Base-by-base conservation (phyloP, 2,329 filamentous ascomycete species). In the Pseudohalonectria lignicola region DNA sequence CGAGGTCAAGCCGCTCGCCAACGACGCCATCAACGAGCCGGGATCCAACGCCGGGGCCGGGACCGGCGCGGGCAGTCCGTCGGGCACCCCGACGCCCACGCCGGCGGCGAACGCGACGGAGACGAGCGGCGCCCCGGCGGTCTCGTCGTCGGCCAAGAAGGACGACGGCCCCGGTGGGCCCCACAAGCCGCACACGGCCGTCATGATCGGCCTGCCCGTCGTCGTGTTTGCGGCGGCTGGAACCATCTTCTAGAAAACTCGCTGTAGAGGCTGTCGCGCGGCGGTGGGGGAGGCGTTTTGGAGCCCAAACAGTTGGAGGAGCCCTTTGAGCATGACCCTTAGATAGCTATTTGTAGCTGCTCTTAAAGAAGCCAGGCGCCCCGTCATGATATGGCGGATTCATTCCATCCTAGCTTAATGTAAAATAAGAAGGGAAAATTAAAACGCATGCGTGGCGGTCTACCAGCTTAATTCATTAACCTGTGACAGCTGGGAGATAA, bases 1-100 rank as follows among this genome's bases (percentile, higher is more conserved):
- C 34, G 63, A 64, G 42, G 67, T 76, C 36, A 59, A 62, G 43
- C 61, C 61, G 17, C 56, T 72, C 2, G 43, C 49, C n/a, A 55
- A 64, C 29, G 56, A 67, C 41, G 54, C 62, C 39, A 57, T 58
- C 49, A 73, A 73, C 59, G 54, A 54, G 45, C 55, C 60, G 11
- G 66, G 66, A 48, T 62, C 54, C 48, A 68, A 67, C 53, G 51
- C n/a, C 36, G 34, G 34, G 20, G 23, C 19, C 18, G 34, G 18
- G 13, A 6, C 32, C 15, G 36, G 30, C 20, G 10, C 28, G 18
- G 9, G 13, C 12, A 31, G 25, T 15, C 26, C 36, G 4, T 28
- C 21, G 13, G 10, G n/a, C 15, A 19, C 23, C 10, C 3, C 28
- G 19, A 20, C 18, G 13, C 15, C 10, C 2, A 26, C 23, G 23